Evolutionary conservation across 768 basidiomycete genomes (phyloP), one percentile per base, ranked within the genome.

Genomic region (Pleurotus pulmonarius): DNA sequence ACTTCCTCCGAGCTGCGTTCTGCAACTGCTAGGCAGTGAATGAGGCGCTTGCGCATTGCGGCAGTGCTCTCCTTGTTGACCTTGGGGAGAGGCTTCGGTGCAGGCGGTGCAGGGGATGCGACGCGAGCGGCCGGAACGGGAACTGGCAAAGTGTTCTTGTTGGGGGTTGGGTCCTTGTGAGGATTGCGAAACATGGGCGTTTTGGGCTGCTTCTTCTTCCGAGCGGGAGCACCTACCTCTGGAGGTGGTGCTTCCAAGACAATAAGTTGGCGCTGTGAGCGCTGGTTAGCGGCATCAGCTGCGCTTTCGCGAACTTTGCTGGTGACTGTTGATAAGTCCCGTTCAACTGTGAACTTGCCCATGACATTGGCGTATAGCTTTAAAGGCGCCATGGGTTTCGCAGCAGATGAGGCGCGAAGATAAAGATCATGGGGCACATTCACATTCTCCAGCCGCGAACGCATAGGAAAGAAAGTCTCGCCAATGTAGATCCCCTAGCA

Each of bases 321-420:
- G 44, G 78, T 67, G 64, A 81, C 68, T 62, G 75, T 56, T 63
- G 74, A 61, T 37, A 89, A 76, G 62, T 88, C 78, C 48, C 81
- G 82, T 49, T 85, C 83, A 51, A 91, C 83, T 37, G 73, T 75
- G 65, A 88, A 82, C 68, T 86, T 90, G 38, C 88, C 88, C n/a
- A 81, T 75, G 44, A 92, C 82, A 61, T 83, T 85, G 59, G 87
- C 90, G 61, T 86, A 81, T 16, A 88, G 80, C 67, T 88, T 90
- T 61, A 92, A 79, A 1, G 87, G 84, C 0, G 82, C 80, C 60
- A 75, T 81, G 48, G 80, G 83, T 66, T 83, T 86, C 20, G 78
- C 71, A 6, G 79, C 75, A 13, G 80, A 79, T 38, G 85, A 74
- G 11, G 82, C 73, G 13, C 88, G 81, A 18, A 91, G 77, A 68